Base-by-base conservation (phyloP, 176 grass and related monocot species). In the Aegilops sharonensis region DNA sequence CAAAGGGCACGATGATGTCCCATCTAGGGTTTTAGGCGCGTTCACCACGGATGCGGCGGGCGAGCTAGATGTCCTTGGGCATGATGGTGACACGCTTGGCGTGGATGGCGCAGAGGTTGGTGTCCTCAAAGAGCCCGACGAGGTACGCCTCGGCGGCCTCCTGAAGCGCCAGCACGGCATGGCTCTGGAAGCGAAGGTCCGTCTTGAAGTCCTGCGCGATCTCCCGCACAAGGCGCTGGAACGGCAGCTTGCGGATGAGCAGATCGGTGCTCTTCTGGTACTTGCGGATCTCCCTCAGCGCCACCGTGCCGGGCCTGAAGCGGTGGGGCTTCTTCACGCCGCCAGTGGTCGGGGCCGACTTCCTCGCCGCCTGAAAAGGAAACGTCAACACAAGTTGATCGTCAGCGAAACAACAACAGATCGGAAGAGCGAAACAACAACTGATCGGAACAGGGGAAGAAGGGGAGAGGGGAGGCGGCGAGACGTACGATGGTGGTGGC, bases 41-140 rank as follows among this genome's bases (percentile, higher is more conserved):
- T 10, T 80, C 78, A 0, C 78, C 78, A 94, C 90, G 83, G 90
- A 95, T 92, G 43, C 93, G 80, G 15, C 86, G 86, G 0, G 88
- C 85, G 10, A 95, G 88, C 80, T 92, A 88, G 70, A 90, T 90
- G 76, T 95, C 90, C 83, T 92, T 95, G 36, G 90, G 86, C 93
- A 95, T 95, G 80, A 95, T 92, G 57, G 90, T 92, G 40, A 92
- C 93, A 7, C 88, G 82, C 83, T 95, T 92, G 57, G 90, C 93
- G 20, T 95, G 93, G 80, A 95, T 92, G 83, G 90, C 90, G 68
- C 93, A 92, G 35, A 95, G 89, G 76, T 94, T 94, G 81, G 87
- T 89, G 86, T 91, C 92, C 89, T 94, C 87, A 36, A 91, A 94
- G 4, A 94, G 89, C 2, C 89, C 92, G 25, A 94, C 89, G 35